These are phyloP conservation scores for Aspergillus homomorphus DNA, from an alignment of 495 filamentous ascomycete genomes.

Conservation along the genomic window DNA sequence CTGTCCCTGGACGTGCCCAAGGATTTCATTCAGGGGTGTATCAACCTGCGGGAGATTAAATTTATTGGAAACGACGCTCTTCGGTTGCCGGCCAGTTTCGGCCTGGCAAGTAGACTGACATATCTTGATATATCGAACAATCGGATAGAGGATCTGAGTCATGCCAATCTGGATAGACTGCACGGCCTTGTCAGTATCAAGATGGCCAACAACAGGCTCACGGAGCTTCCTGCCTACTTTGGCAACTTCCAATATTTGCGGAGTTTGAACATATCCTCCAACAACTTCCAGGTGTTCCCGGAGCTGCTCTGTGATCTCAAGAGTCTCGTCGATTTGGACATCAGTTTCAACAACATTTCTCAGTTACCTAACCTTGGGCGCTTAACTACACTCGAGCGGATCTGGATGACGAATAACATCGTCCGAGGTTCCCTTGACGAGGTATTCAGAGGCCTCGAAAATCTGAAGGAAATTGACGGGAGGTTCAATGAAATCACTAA, in stretches of 20 bases:
- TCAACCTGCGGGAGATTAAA: slow-evolving; percentile 89
- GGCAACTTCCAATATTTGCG: slow-evolving; percentile 70
- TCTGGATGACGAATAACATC: slow-evolving; percentile 95
- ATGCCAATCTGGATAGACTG: slow-evolving; percentile 69
- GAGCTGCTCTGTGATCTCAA: slow-evolving; percentile 76
- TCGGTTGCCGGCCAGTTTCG: slow-evolving; percentile 79
- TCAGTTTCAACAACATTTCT: slow-evolving; percentile 92
- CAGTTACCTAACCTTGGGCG: slow-evolving; percentile 74
- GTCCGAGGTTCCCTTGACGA: slow-evolving; percentile 69
- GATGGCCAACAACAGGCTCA: slow-evolving; percentile 87
- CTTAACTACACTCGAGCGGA: slow-evolving; percentile 73
- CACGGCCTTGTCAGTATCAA: slow-evolving; percentile 83
- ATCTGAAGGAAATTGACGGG: slow-evolving; percentile 86
- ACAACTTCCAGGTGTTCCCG: slow-evolving; percentile 81
- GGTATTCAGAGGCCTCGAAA: slow-evolving; percentile 65
- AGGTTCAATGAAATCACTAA: slow-evolving; percentile 84
- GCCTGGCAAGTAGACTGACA: slow-evolving; percentile 75
- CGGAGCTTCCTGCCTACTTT: slow-evolving; percentile 74
- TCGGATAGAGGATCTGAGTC: slow-evolving; percentile 77
- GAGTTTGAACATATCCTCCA: slow-evolving; percentile 87
- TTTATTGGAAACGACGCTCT: slow-evolving; percentile 89
- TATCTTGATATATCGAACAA: slow-evolving; percentile 96
- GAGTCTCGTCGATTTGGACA: slow-evolving; percentile 85
- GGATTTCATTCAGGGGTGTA: slow-evolving; percentile 94
- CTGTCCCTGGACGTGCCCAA: slow-evolving; percentile 88